Evolutionary conservation across 1,139 yeast species (phyloP).

Genomic region (Scheffersomyces insectosa): DNA sequence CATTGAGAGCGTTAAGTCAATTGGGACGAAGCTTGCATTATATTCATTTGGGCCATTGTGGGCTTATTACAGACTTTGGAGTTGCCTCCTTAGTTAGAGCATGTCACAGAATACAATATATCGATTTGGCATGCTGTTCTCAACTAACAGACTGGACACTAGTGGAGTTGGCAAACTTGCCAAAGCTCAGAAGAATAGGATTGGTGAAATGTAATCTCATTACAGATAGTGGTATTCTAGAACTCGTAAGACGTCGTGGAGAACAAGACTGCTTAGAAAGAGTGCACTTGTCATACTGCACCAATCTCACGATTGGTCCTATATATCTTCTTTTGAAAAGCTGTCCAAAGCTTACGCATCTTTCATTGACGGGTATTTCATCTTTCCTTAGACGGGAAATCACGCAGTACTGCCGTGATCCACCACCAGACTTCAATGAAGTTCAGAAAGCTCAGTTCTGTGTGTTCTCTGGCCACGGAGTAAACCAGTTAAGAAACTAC

Average conservation of each 20-base stretch:
- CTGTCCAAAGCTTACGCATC: slow-evolving; percentile 86
- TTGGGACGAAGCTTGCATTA: slow-evolving; percentile 85
- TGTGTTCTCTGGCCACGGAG: slow-evolving; percentile 93
- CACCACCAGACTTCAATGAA: slow-evolving; percentile 90
- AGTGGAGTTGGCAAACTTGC: slow-evolving; percentile 72
- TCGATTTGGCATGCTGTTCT: slow-evolving; percentile 92
- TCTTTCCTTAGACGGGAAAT: slow-evolving; percentile 86
- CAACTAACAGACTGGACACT: slow-evolving; percentile 87
- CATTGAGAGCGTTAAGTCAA: slow-evolving; percentile 68
- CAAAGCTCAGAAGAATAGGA: slow-evolving; percentile 87
- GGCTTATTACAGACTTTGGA: slow-evolving; percentile 85
- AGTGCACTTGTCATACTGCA: slow-evolving; percentile 90
- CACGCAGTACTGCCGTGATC: slow-evolving; percentile 86
- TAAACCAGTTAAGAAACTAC: slow-evolving; percentile 65
- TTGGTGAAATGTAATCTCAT: slow-evolving; percentile 88
- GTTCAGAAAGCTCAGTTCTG: slow-evolving; percentile 87
- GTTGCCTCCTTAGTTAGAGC: slow-evolving; percentile 72
- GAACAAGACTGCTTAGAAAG: slow-evolving; percentile 80
- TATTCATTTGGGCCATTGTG: slow-evolving; percentile 92
- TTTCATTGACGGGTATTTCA: slow-evolving; percentile 84
- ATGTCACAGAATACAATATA: slow-evolving; percentile 86
- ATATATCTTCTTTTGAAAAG: slow-evolving; percentile 71
- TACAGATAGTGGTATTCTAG: slow-evolving; percentile 81
- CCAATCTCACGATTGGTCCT: slow-evolving; percentile 71
- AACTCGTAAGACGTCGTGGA: slow-evolving; percentile 73